These are phyloP conservation scores for Goffeauzyma gilvescens DNA, from an alignment of 768 basidiomycete species.

Conservation along the genomic window DNA sequence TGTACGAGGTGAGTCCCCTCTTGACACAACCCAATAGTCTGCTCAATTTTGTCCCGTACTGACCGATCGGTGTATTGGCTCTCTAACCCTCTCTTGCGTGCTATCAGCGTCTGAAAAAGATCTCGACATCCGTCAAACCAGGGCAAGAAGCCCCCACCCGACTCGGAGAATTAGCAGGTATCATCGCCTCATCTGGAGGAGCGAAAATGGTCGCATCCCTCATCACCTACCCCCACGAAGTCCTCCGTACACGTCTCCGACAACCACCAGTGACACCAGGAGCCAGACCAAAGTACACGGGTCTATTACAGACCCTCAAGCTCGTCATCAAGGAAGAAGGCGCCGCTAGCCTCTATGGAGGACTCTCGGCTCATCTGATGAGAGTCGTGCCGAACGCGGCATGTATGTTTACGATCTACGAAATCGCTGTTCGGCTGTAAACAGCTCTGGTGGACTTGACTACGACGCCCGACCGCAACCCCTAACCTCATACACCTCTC, in stretches of 20 bases:
- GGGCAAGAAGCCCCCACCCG: conserved; percentile 11
- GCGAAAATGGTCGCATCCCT: conserved; percentile 86
- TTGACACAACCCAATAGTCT: no score
- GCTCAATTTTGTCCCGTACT: no score
- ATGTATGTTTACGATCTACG: conserved; percentile 93
- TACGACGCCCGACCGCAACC: no score
- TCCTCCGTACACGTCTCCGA: conserved; percentile 74
- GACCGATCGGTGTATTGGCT: no score
- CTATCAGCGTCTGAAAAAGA: conserved; percentile 47
- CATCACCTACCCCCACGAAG: conserved; percentile 97
- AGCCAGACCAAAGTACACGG: conserved; percentile 55
- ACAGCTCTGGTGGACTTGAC: no score
- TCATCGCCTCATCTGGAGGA: conserved; percentile 74
- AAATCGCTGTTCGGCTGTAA: conserved; percentile 36
- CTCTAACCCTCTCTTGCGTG: no score
- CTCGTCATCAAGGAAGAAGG: conserved; percentile 77
- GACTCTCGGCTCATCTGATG: conserved; percentile 83
- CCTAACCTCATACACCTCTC: no score
- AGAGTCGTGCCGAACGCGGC: conserved; percentile 93
- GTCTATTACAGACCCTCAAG: conserved; percentile 62
- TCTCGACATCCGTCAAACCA: conserved; percentile 31
- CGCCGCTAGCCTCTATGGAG: conserved; percentile 64
- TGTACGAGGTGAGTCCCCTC: conserved; percentile 48
- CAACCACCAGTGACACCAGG: conserved; percentile 70
- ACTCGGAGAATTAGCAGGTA: conserved; percentile 49